Percentiles rank a stretch among this genome's conserved stretches.
These are phyloP conservation scores for Phylloporus sp. DNA, from an alignment of 768 basidiomycete genomes.

Conservation along the genomic window DNA sequence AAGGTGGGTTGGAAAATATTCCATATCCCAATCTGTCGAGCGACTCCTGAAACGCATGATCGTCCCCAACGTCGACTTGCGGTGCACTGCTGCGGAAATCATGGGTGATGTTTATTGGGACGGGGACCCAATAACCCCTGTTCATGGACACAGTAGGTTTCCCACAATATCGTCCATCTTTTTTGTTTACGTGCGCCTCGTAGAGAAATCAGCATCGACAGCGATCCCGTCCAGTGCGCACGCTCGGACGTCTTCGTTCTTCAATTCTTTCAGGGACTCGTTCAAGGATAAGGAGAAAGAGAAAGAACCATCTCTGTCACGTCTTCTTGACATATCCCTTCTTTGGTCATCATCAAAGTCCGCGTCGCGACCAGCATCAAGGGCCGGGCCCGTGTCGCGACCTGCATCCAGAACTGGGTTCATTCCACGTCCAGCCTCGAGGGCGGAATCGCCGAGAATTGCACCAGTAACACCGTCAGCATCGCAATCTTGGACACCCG, in stretches of 20 bases:
- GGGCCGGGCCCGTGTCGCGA: no score
- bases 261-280: conserved; percentile 18
- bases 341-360: conserved; percentile 30
- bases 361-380: conserved; percentile 4
- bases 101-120: conserved; percentile 69
- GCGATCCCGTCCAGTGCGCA: conserved; percentile 10
- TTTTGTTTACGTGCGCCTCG: not conserved
- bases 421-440: conserved; percentile 14
- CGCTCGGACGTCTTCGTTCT: conserved; percentile 13
- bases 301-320: conserved; percentile 25
- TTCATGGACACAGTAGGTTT: conserved; percentile 40
- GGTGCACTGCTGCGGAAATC: conserved; percentile 63
- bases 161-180: conserved; percentile 11
- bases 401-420: conserved; percentile 17
- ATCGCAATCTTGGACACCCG: not conserved
- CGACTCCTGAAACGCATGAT: conserved; percentile 73
- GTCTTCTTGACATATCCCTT: conserved; percentile 32
- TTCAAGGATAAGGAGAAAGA: conserved; percentile 27
- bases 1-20: conserved; percentile 70
- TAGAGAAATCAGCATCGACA: conserved; percentile 35
- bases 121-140: conserved; percentile 24
- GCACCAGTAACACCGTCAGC: not conserved
- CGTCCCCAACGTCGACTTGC: conserved; percentile 73
- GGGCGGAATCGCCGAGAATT: conserved; percentile 6
- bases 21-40: conserved; percentile 63